phyloP scores from a whole-genome alignment of 2,329 filamentous ascomycete genomes.

The Penicillium sp. region DNA sequence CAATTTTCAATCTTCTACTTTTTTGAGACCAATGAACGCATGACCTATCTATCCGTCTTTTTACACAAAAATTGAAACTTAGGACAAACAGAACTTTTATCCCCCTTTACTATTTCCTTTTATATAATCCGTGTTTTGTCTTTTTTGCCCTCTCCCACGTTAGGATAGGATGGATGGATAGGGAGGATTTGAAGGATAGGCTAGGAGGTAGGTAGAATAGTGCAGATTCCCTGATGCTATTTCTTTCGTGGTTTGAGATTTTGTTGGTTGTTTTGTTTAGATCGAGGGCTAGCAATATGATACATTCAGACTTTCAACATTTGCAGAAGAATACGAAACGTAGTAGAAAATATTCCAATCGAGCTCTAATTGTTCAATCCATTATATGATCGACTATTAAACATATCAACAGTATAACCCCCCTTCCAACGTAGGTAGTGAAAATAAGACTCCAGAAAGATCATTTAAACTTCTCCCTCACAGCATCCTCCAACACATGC shows the following conservation, averaged over 20 bases:
- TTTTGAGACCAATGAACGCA: too few species aligned
- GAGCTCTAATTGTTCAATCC: too few species aligned
- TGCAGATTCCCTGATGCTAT: background rate
- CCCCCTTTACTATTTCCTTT: background rate
- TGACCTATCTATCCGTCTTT: background rate
- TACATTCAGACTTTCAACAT: too few species aligned
- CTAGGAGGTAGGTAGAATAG: background rate
- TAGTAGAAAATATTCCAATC: too few species aligned
- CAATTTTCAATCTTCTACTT: too few species aligned
- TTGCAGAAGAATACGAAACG: too few species aligned
- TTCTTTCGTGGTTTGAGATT: background rate
- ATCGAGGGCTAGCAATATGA: slow-evolving; percentile 9
- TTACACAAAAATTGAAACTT: background rate
- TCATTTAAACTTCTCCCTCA: slow-evolving; percentile 28
- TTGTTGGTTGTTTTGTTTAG: background rate
- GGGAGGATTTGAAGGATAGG: background rate
- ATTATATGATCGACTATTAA: too few species aligned
- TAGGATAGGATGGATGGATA: background rate
- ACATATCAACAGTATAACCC: too few species aligned
- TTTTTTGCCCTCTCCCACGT: background rate
- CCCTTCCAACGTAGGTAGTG: too few species aligned
- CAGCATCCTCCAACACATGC: slow-evolving; percentile 36
- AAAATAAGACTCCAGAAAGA: too few species aligned
- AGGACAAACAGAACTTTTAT: background rate
- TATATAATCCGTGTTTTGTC: background rate